A percentile compares a stretch with the other conserved stretches of the same genome.
Evolutionary conservation across 257 asterid genomes (phyloP).

Genomic region (Sherardia arvensis): DNA sequence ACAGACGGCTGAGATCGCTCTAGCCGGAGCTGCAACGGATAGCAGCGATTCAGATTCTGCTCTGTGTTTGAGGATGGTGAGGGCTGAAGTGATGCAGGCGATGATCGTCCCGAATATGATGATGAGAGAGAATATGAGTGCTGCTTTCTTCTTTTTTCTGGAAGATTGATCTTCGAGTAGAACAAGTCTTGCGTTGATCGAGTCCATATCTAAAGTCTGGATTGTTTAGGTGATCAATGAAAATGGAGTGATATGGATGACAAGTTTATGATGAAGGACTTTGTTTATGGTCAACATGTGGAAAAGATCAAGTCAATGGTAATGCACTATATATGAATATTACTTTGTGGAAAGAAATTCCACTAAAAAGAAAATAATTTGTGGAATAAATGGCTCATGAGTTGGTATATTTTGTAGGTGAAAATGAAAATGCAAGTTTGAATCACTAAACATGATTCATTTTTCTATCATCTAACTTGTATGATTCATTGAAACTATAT

Average conservation of each 20-base stretch:
- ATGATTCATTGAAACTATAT: too few species aligned
- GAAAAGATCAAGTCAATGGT: neutral
- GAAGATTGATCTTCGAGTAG: constrained; percentile 6
- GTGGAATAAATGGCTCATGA: too few species aligned
- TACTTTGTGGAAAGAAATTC: neutral
- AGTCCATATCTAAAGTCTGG: neutral
- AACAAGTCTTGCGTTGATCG: neutral
- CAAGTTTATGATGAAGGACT: neutral
- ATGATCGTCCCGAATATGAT: constrained; percentile 2
- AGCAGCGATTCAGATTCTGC: constrained; percentile 7
- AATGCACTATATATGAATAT: neutral
- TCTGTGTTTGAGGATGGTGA: constrained; percentile 4
- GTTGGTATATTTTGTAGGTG: too few species aligned
- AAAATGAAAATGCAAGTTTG: too few species aligned
- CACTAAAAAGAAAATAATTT: too few species aligned
- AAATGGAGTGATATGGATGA: neutral
- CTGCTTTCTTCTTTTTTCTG: constrained; percentile 1
- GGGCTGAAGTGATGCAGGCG: constrained; percentile 5
- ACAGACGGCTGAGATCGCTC: constrained; percentile 10
- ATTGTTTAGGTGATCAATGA: neutral
- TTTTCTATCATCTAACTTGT: too few species aligned
- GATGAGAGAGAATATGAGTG: neutral
- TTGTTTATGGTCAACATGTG: neutral
- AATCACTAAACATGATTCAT: too few species aligned
- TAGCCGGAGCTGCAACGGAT: neutral